Evolutionary conservation across 345 rosid species (phyloP), one percentile per base, ranked within the genome.

Genomic region (Hevea brasiliensis): DNA sequence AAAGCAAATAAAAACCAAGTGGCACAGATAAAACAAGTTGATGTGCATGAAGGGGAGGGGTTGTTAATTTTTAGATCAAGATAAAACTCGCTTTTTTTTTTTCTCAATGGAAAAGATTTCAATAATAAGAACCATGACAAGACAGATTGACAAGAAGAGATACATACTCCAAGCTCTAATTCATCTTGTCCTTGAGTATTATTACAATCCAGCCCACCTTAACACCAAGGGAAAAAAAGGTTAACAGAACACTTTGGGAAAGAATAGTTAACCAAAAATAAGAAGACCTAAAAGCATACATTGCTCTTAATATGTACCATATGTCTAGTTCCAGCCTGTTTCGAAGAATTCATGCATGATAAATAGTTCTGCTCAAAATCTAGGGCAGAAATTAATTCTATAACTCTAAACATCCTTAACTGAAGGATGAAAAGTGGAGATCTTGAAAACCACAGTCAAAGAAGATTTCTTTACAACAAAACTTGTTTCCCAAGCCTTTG

Each of bases 131-230:
- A 73, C 32, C 27, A 15, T n/a, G 21, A 56, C 7, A 65, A 14
- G 37, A 55, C n/a, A 64, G 26, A 53, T 72, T 59, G 55, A 61
- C 29, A 62, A 78, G 42, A 65, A 76, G 72, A 72, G 66, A 72
- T 44, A 82, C 94, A 73, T 90, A 90, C 98, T 61, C 89, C 93
- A 58, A 89, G 87, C 78, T 84, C 88, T 32, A 88, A 73, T 68
- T 75, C 92, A 67, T 81, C 83, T 71, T 82, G 90, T 67, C 78
- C 83, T 64, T 18, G 87, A 73, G 77, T 69, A 77, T 61, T 64
- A 70, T 71, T 75, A 74, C 77, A 79, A 68, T 84, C 81, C 72
- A 86, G 78, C 76, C 85, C 94, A 84, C 94, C 96, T 89, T 55
- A 61, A 51, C 56, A 48, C 76, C 50, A n/a, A 77, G 68, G 32